phyloP scores from a whole-genome alignment of 2,329 filamentous ascomycete species.

The Ophiocordyceps camponoti-floridani region DNA sequence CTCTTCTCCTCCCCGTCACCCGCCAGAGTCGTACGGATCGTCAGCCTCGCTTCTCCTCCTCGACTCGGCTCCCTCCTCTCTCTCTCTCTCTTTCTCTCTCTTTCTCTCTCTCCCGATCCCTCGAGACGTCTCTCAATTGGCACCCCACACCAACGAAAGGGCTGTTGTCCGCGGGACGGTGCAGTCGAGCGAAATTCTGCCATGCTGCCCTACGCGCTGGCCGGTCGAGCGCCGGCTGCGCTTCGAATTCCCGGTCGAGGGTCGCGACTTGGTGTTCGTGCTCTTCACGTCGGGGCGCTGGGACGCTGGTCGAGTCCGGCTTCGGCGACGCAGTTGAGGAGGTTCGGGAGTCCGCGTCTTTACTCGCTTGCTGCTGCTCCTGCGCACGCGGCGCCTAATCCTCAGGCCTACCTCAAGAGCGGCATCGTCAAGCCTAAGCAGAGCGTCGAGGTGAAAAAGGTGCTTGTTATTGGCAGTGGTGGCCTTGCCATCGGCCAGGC shows the following conservation, averaged over 20 bases:
- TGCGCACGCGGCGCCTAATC: constrained; percentile 55
- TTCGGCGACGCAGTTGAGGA: constrained; percentile 14
- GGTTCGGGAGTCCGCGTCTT: constrained; percentile 25
- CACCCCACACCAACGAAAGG: constrained; percentile 1
- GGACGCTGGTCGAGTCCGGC: constrained; percentile 13
- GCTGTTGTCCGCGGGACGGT: constrained; percentile 16
- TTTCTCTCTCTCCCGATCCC: neutral
- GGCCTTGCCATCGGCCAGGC: constrained; percentile 94
- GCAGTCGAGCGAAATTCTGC: constrained; percentile 13
- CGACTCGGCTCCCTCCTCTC: too few relatives aligned
- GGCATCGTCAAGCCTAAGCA: constrained; percentile 67
- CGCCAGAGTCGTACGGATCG: neutral
- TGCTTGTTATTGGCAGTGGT: constrained; percentile 86
- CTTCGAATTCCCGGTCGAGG: constrained; percentile 36
- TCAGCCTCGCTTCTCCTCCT: too few relatives aligned
- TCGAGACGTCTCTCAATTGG: neutral
- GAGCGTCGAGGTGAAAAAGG: constrained; percentile 76
- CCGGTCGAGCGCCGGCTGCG: constrained; percentile 38
- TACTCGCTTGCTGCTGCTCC: constrained; percentile 19
- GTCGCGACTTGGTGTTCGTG: constrained; percentile 23
- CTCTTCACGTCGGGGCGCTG: constrained; percentile 24
- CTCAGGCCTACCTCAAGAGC: constrained; percentile 77
- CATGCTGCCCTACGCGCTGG: constrained; percentile 26
- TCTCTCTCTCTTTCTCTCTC: neutral
- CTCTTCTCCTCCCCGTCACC: neutral